A percentile compares a stretch with the other conserved stretches of the same genome.
Evolutionary conservation across 2,329 filamentous ascomycete genomes (phyloP).

Genomic region (Cladosporium phlei): DNA sequence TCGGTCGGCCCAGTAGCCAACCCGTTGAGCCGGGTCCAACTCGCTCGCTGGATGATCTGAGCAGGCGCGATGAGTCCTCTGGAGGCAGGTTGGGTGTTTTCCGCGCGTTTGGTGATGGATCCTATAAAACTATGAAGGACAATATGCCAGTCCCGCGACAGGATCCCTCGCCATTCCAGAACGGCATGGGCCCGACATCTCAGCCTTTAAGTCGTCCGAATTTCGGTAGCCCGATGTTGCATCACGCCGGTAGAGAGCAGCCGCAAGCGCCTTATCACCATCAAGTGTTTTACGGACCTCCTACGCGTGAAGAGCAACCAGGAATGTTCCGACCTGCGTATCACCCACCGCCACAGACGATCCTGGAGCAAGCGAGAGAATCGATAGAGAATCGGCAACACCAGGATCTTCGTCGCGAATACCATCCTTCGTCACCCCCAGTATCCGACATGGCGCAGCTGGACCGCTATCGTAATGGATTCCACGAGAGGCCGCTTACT

Average conservation of each 20-base stretch:
- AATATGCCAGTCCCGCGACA: slow-evolving; percentile 17
- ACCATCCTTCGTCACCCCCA: slow-evolving; percentile 25
- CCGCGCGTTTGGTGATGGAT: slow-evolving; percentile 12
- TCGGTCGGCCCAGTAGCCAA: slow-evolving; percentile 33
- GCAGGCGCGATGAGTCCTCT: slow-evolving; percentile 4
- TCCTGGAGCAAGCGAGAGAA: slow-evolving; percentile 26
- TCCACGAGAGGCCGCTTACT: slow-evolving; percentile 36
- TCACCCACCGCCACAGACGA: slow-evolving; percentile 21
- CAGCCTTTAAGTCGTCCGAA: slow-evolving; percentile 23
- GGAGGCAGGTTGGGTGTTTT: slow-evolving; percentile 12
- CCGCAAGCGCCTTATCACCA: slow-evolving; percentile 20
- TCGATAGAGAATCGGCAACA: slow-evolving; percentile 26
- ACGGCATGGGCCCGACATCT: slow-evolving; percentile 24
- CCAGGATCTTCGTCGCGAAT: slow-evolving; percentile 25
- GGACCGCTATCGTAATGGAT: slow-evolving; percentile 23
- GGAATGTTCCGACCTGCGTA: slow-evolving; percentile 28
- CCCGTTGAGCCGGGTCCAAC: slow-evolving; percentile 24
- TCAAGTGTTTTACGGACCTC: slow-evolving; percentile 22
- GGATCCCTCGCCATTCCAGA: slow-evolving; percentile 22
- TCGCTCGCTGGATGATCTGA: slow-evolving; percentile 8
- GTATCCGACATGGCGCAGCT: slow-evolving; percentile 20
- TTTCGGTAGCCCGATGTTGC: slow-evolving; percentile 27
- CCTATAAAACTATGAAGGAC: slow-evolving; percentile 20
- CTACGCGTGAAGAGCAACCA: slow-evolving; percentile 29
- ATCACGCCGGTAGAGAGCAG: slow-evolving; percentile 22